These are phyloP conservation scores for Lathyrus aphaca DNA, from an alignment of 306 rosid genomes.

Conservation along the genomic window DNA sequence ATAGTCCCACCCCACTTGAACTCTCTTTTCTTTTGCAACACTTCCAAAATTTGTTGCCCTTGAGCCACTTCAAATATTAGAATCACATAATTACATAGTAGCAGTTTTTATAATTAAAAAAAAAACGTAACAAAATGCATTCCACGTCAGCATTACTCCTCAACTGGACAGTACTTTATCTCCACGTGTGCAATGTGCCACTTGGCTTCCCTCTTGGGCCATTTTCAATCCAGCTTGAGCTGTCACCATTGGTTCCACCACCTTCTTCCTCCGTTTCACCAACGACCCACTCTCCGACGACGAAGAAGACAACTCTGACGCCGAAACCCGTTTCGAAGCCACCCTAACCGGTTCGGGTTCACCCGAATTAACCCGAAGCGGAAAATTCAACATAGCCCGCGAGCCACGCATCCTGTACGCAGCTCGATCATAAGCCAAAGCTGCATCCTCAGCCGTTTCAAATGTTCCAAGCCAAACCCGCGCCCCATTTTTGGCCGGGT, in stretches of 20 bases:
- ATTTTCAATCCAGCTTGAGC: slow-evolving; percentile 27
- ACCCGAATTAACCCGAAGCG: slow-evolving; percentile 81
- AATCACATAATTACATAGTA: too few species aligned
- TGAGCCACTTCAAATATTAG: too few species aligned
- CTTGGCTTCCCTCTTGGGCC: slow-evolving; percentile 44
- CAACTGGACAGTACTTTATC: slow-evolving; percentile 35
- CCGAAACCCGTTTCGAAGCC: slow-evolving; percentile 58
- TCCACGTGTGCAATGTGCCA: slow-evolving; percentile 38
- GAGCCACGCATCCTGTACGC: slow-evolving; percentile 94
- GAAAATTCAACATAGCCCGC: slow-evolving; percentile 76
- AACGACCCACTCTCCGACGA: slow-evolving; percentile 48
- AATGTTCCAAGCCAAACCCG: slow-evolving; percentile 97
- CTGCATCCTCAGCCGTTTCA: slow-evolving; percentile 94
- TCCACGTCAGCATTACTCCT: slow-evolving; percentile 35
- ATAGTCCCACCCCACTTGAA: too few species aligned
- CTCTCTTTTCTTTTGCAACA: too few species aligned
- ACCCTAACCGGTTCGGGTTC: slow-evolving; percentile 90
- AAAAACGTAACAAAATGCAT: neutral
- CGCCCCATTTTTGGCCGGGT: slow-evolving; percentile 92
- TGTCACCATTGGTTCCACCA: slow-evolving; percentile 42
- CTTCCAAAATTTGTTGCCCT: too few species aligned
- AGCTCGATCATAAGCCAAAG: slow-evolving; percentile 89
- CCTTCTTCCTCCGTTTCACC: slow-evolving; percentile 58
- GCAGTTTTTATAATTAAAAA: too few species aligned
- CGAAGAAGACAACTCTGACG: slow-evolving; percentile 32